Evolutionary conservation across 352 stramenopile species (phyloP).

Genomic region (Globisporangium rhizosaccharum): DNA sequence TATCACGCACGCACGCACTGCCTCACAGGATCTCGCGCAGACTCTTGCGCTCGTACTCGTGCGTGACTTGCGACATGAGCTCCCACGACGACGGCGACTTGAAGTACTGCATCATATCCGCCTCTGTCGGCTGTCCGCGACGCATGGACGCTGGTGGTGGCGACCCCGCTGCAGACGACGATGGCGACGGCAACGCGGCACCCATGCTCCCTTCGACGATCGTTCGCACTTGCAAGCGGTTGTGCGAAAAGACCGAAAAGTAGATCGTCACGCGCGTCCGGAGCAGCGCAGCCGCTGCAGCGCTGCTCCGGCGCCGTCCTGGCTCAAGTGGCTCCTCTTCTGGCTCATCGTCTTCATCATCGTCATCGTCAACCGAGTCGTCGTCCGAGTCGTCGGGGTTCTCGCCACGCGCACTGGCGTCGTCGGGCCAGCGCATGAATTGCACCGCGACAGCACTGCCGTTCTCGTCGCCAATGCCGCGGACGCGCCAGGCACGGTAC

Average conservation of each 20-base stretch:
- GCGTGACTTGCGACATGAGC: constrained; percentile 51
- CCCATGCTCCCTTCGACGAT: constrained; percentile 65
- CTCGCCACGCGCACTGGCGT: constrained; percentile 1
- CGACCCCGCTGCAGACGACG: constrained; percentile 10
- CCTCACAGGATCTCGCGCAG: constrained; percentile 9
- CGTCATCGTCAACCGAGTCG: constrained; percentile 27
- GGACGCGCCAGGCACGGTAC: constrained; percentile 62
- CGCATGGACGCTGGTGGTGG: neutral
- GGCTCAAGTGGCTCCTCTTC: constrained; percentile 39
- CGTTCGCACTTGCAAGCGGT: constrained; percentile 42
- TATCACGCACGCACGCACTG: neutral
- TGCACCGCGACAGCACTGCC: constrained; percentile 44
- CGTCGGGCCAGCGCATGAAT: constrained; percentile 66
- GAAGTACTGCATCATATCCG: constrained; percentile 68
- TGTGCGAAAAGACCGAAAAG: constrained; percentile 49
- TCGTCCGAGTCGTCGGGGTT: constrained; percentile 9
- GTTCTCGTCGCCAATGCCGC: constrained; percentile 40
- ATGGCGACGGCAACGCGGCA: constrained; percentile 16
- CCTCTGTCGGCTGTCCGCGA: constrained; percentile 29
- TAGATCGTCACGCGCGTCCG: constrained; percentile 61
- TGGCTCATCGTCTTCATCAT: constrained; percentile 31
- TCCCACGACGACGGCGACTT: constrained; percentile 69
- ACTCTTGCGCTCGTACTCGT: constrained; percentile 37
- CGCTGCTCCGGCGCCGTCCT: neutral
- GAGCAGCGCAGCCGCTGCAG: constrained; percentile 23